Conservation (phyloP, 305 asterid genomes). For the Vinca major region DNA sequence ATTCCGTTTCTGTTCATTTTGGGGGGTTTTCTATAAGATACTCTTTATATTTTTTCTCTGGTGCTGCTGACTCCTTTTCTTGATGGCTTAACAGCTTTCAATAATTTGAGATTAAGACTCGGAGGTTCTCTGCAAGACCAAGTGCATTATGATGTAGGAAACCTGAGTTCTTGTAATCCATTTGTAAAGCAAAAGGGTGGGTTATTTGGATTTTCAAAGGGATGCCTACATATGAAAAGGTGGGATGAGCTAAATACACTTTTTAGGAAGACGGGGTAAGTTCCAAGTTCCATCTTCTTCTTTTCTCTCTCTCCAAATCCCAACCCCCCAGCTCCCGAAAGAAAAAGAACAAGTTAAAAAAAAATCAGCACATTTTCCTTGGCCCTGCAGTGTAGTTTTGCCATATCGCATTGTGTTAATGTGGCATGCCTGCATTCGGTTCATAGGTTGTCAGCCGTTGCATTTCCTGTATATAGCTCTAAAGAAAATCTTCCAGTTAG, state of each 20-base stretch:
- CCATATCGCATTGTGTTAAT: not conserved
- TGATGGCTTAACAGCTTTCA: conserved; percentile 48
- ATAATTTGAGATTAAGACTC: conserved; percentile 64
- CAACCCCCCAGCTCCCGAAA: too few species aligned
- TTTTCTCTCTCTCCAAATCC: not conserved
- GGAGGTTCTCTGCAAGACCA: conserved; percentile 97
- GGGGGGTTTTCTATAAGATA: not conserved
- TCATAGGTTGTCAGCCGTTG: not conserved
- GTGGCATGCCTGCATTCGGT: not conserved
- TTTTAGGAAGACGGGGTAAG: conserved; percentile 74
- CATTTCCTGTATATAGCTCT: not conserved
- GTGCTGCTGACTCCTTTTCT: conserved; percentile 5
- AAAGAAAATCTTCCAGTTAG: conserved; percentile 2
- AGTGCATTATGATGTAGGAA: conserved; percentile 62
- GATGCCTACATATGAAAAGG: conserved; percentile 73
- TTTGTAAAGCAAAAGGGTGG: conserved; percentile 56
- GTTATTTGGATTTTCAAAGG: conserved; percentile 81
- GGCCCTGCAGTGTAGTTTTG: not conserved
- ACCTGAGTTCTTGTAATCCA: conserved; percentile 41
- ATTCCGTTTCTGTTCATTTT: not conserved
- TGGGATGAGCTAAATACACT: conserved; percentile 87
- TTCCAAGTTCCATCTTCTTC: conserved; percentile 26
- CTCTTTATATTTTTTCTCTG: not conserved
- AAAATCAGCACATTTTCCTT: not conserved
- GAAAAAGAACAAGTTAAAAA: too few species aligned